phyloP scores from a whole-genome alignment of 768 basidiomycete genomes.

The Hygrophoropsis aurantiaca region DNA sequence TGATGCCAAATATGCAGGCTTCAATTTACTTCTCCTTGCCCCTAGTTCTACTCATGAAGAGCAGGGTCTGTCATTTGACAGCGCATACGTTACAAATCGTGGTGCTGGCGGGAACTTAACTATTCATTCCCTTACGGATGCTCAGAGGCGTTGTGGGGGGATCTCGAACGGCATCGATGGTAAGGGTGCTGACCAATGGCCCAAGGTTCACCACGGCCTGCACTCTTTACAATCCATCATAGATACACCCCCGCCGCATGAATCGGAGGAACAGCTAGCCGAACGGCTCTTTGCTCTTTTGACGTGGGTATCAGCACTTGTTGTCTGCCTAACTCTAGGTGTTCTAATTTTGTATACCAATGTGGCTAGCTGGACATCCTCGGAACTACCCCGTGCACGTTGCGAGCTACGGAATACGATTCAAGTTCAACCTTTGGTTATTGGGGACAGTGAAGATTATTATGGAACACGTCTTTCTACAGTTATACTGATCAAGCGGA shows the following conservation, averaged over 20 bases:
- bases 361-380: constrained; percentile 45
- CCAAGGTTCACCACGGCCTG: constrained; percentile 67
- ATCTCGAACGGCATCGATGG: constrained; percentile 79
- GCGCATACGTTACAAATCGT: constrained; percentile 63
- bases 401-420: constrained; percentile 63
- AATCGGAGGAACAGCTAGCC: constrained; percentile 52
- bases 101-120: constrained; percentile 65
- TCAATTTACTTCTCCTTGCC: constrained; percentile 73
- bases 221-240: constrained; percentile 46
- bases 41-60: constrained; percentile 24
- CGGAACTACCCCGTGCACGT: constrained; percentile 46
- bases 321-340: constrained; percentile 5
- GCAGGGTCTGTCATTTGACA: constrained; percentile 44
- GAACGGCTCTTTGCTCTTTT: constrained; percentile 65
- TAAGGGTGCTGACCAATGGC: constrained; percentile 62
- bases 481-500: constrained; percentile 61
- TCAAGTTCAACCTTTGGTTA: constrained; percentile 52
- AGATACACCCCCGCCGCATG: constrained; percentile 31
- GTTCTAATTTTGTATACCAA: constrained; percentile 16
- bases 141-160: constrained; percentile 53
- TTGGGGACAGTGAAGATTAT: constrained; percentile 17
- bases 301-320: constrained; percentile 50
- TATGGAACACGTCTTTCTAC: constrained; percentile 79
- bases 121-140: constrained; percentile 48
- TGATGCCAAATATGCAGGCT: constrained; percentile 67